Base-by-base conservation (phyloP, 805 yeast species). In the Myxozyma kluyveri region DNA sequence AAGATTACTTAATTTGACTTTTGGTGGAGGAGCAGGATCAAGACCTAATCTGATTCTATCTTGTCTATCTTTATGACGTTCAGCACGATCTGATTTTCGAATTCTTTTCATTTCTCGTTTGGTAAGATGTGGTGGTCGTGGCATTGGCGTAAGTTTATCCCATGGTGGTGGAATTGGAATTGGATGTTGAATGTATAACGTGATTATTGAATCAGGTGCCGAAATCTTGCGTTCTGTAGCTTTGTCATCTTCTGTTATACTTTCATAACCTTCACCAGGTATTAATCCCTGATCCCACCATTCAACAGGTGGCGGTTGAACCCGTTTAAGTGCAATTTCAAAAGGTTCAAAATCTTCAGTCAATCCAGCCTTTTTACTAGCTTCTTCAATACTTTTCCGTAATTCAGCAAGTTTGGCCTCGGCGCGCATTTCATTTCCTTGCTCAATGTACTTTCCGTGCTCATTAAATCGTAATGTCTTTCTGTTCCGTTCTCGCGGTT, bases 11-110 rank as follows among this genome's bases (percentile, higher is more conserved):
- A 88, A 72, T 62, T 85, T 87, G 23, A 93, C 85, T 67, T 91
- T 93, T 2, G 96, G 95, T 4, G 84, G 84, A 0, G 96, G 96
- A 3, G 95, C 84, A 0, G 95, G 85, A 42, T 84, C 87, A 18
- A 90, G 69, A 0, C 99, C 99, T 3, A 87, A 71, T 51, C 82
- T 78, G 22, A 90, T 83, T 42, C 85, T 73, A 60, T 88, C 91
- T 64, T 88, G 96, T 51, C 78, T 75, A 42, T 84, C 93, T 61
- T 83, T 82, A 55, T 81, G 80, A 54, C 69, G 73, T 37, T 75
- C 75, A 41, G 82, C 78, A 50, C 97, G 74, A 43, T 79, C 83
- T 52, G 84, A 84, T 54, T 83, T 77, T 40, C 96, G 77, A 36
- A 84, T 75, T 50, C 89, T 75, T 61, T 85, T 86, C 69, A 78